These are phyloP conservation scores for Saccharomyces hybrid DNA, from an alignment of 1,139 yeast species.

Conservation along the genomic window DNA sequence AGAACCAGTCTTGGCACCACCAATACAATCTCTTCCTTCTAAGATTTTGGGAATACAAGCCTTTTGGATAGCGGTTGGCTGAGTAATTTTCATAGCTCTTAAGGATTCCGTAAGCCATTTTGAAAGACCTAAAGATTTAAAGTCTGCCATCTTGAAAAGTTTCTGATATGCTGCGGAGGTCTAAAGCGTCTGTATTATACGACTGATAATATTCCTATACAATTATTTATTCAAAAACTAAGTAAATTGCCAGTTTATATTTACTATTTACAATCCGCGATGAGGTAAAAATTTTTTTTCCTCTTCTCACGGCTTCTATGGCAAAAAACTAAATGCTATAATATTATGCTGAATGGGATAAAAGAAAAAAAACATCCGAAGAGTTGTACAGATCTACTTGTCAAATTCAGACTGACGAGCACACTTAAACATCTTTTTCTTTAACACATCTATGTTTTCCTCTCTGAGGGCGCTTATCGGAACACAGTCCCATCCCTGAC, in stretches of 20 bases:
- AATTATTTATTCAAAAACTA: background rate
- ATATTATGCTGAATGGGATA: background rate
- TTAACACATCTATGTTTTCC: slow-evolving; percentile 65
- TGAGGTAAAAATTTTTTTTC: background rate
- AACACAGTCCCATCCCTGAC: slow-evolving; percentile 54
- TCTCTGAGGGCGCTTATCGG: slow-evolving; percentile 78
- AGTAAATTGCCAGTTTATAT: background rate
- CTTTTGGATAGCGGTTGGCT: slow-evolving; percentile 80
- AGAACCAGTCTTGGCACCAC: slow-evolving; percentile 97
- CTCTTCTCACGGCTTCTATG: background rate
- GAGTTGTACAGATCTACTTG: background rate
- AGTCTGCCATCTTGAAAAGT: slow-evolving; percentile 24
- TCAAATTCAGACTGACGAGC: slow-evolving; percentile 7
- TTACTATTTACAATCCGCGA: background rate
- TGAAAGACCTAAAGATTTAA: slow-evolving; percentile 66
- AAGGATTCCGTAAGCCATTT: slow-evolving; percentile 83
- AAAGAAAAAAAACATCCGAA: background rate
- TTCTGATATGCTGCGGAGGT: background rate
- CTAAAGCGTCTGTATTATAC: background rate
- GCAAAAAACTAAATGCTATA: background rate
- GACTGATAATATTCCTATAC: background rate
- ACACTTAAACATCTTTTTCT: slow-evolving; percentile 49
- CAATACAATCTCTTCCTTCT: slow-evolving; percentile 77
- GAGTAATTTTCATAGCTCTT: slow-evolving; percentile 67
- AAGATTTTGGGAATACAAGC: slow-evolving; percentile 86